Conservation (phyloP, 768 basidiomycete species). For the Trametes cingulata region DNA sequence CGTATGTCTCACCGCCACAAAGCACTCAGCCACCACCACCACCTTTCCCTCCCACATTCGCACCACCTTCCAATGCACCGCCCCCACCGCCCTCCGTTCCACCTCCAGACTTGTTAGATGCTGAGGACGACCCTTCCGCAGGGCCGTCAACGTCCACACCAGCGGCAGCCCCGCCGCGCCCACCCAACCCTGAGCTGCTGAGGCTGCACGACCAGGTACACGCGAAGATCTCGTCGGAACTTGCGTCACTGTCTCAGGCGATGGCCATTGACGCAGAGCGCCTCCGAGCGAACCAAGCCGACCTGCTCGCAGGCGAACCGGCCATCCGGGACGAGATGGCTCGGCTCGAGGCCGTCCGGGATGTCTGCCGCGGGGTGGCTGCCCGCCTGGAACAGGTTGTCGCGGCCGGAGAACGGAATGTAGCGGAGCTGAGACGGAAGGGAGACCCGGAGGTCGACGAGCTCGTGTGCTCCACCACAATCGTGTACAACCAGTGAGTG, state of each 20-base stretch:
- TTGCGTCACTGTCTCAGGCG: slow-evolving; percentile 67
- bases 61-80: slow-evolving; percentile 10
- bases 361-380: slow-evolving; percentile 83
- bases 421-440: slow-evolving; percentile 75
- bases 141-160: slow-evolving; percentile 30
- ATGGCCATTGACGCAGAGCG: slow-evolving; percentile 69
- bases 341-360: slow-evolving; percentile 86
- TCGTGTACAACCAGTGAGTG: slow-evolving; percentile 91
- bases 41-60: slow-evolving; percentile 15
- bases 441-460: slow-evolving; percentile 96
- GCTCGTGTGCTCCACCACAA: slow-evolving; percentile 91
- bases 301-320: slow-evolving; percentile 87
- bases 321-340: slow-evolving; percentile 97
- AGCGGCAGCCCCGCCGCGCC: slow-evolving; percentile 63
- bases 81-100: slow-evolving; percentile 27
- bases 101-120: slow-evolving; percentile 63
- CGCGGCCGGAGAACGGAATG: slow-evolving; percentile 65
- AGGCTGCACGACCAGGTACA: slow-evolving; percentile 77
- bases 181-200: slow-evolving; percentile 88
- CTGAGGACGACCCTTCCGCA: slow-evolving; percentile 37
- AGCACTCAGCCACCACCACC: slow-evolving; percentile 13
- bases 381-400: slow-evolving; percentile 65
- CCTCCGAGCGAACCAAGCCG: slow-evolving; percentile 76
- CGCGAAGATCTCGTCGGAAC: slow-evolving; percentile 68
- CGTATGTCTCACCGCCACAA: slow-evolving; percentile 27